A percentile compares a stretch with the other conserved stretches of the same genome.
Evolutionary conservation across 169 alveolate species (phyloP).

Genomic region (Cryptosporidium sp.): DNA sequence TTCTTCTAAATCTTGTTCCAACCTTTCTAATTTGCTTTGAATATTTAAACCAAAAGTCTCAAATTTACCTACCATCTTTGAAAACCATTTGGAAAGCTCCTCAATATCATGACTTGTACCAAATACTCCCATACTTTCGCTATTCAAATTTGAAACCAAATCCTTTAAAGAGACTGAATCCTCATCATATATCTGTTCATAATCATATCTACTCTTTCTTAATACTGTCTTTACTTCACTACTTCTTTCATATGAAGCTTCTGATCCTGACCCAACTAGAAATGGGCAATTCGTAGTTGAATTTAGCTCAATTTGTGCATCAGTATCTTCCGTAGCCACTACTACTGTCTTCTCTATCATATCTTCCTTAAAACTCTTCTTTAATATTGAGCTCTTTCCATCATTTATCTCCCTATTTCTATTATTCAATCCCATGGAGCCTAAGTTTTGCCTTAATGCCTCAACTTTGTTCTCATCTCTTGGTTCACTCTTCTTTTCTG

Average conservation of each 20-base stretch:
- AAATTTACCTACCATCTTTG: not conserved
- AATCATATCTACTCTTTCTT: not conserved
- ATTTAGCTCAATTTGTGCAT: not conserved
- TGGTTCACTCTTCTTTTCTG: not conserved
- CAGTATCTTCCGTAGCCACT: not conserved
- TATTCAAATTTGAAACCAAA: not conserved
- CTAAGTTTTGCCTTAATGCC: not conserved
- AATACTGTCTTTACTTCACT: not conserved
- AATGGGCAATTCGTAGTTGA: slow-evolving; percentile 22
- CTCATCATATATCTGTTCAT: not conserved
- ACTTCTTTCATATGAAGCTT: slow-evolving; percentile 63
- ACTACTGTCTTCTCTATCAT: slow-evolving; percentile 1
- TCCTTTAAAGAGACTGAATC: not conserved
- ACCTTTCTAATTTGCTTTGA: slow-evolving; percentile 36
- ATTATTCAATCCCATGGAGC: not conserved
- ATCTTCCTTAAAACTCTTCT: slow-evolving; percentile 3
- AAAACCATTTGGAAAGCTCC: slow-evolving; percentile 36
- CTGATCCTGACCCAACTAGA: slow-evolving; percentile 67
- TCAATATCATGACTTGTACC: slow-evolving; percentile 8
- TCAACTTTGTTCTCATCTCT: not conserved
- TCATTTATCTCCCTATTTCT: not conserved
- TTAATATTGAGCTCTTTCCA: not conserved
- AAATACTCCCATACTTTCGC: slow-evolving; percentile 2
- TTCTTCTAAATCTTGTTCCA: slow-evolving; percentile 31
- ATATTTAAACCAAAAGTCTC: slow-evolving; percentile 55